Conservation (phyloP, 1,139 yeast species). For the Candida anutae region DNA sequence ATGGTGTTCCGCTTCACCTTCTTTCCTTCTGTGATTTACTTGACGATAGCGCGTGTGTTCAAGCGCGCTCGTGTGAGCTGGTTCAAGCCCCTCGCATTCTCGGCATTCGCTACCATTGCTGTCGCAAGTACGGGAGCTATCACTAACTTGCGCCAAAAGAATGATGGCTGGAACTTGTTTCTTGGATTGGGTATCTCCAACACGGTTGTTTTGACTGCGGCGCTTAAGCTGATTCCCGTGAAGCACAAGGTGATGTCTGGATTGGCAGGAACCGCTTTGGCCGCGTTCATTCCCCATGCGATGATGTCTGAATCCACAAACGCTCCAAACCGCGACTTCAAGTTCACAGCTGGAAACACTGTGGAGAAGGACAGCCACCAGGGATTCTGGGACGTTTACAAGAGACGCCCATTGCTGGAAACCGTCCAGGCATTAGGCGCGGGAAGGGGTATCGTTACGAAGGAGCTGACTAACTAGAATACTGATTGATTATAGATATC, state of each 20-base stretch:
- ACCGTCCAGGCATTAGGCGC: slow-evolving; percentile 71
- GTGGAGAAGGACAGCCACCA: slow-evolving; percentile 42
- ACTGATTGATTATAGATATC: too few relatives aligned
- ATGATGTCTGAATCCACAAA: slow-evolving; percentile 38
- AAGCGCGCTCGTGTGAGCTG: too few relatives aligned
- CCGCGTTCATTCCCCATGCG: slow-evolving; percentile 34
- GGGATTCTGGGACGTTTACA: slow-evolving; percentile 75
- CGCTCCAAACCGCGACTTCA: slow-evolving; percentile 32
- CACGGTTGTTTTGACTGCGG: slow-evolving; percentile 33
- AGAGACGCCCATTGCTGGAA: slow-evolving; percentile 77
- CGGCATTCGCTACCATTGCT: slow-evolving; percentile 37
- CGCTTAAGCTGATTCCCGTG: slow-evolving; percentile 34
- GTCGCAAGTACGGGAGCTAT: slow-evolving; percentile 34
- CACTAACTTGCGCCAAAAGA: slow-evolving; percentile 40
- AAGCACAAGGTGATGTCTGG: slow-evolving; percentile 39
- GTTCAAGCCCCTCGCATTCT: slow-evolving; percentile 33
- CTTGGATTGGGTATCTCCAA: slow-evolving; percentile 40
- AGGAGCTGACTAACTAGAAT: too few relatives aligned
- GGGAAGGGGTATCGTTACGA: slow-evolving; percentile 45
- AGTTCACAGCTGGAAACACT: slow-evolving; percentile 29
- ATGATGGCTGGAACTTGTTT: slow-evolving; percentile 44
- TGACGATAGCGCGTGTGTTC: slow-evolving; percentile 42
- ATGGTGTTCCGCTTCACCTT: slow-evolving; percentile 35
- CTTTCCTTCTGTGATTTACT: slow-evolving; percentile 37
- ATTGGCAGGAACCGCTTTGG: slow-evolving; percentile 30